A percentile compares a stretch with the other conserved stretches of the same genome.
These are phyloP conservation scores for Kregervanrija pseudodelftensis DNA, from an alignment of 805 yeast genomes.

Conservation along the genomic window DNA sequence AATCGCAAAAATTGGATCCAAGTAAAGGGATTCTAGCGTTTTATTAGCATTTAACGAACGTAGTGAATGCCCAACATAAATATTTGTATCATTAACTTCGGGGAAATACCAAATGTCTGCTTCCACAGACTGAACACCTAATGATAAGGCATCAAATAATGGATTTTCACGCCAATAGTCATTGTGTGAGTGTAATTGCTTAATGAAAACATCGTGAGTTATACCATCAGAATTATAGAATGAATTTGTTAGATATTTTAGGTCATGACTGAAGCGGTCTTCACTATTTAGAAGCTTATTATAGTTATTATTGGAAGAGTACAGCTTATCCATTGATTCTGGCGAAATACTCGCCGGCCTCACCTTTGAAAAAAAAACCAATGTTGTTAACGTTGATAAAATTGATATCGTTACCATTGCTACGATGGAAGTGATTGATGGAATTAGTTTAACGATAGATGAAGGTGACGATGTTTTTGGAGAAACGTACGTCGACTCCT, in stretches of 20 bases:
- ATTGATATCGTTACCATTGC: too few relatives aligned
- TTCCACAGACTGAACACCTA: slow-evolving; percentile 45
- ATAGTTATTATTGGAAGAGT: too few relatives aligned
- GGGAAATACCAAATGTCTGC: slow-evolving; percentile 47
- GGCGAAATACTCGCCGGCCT: too few relatives aligned
- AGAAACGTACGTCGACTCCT: too few relatives aligned
- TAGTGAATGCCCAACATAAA: slow-evolving; percentile 60
- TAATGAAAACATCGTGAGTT: slow-evolving; percentile 20
- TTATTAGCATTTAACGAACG: slow-evolving; percentile 36
- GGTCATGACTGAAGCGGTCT: not conserved
- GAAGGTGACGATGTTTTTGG: too few relatives aligned
- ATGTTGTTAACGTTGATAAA: too few relatives aligned
- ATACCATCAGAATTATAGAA: slow-evolving; percentile 13
- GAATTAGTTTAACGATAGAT: too few relatives aligned
- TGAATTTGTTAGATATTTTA: not conserved
- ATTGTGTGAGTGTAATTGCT: slow-evolving; percentile 45
- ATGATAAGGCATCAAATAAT: slow-evolving; percentile 38
- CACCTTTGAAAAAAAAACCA: too few relatives aligned
- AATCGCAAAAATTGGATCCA: slow-evolving; percentile 44
- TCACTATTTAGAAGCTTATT: not conserved
- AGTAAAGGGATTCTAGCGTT: slow-evolving; percentile 44
- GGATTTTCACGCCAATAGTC: slow-evolving; percentile 50
- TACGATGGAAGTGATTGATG: too few relatives aligned
- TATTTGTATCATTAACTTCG: slow-evolving; percentile 21
- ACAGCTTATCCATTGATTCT: too few relatives aligned